Conservation (phyloP, 2,329 filamentous ascomycete genomes). For the Exophiala aquamarina region DNA sequence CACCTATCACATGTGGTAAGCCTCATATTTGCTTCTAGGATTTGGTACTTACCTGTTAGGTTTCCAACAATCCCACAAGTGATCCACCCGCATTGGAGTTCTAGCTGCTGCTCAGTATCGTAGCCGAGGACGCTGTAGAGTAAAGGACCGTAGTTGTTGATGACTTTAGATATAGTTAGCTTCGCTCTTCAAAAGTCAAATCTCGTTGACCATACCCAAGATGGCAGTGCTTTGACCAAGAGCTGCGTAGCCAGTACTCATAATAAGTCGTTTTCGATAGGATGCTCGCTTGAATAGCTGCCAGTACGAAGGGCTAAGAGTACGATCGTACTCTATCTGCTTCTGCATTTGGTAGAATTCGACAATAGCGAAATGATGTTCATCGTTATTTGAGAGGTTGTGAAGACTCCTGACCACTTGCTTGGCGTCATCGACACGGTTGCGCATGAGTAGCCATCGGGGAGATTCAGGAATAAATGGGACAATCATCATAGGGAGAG, state of each 20-base stretch:
- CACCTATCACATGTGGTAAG: conserved; percentile 1
- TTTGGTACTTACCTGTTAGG: conserved; percentile 4
- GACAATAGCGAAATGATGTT: conserved; percentile 12
- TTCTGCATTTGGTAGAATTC: conserved; percentile 21
- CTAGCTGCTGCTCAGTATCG: conserved; percentile 13
- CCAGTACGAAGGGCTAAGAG: conserved; percentile 7
- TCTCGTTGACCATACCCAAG: neutral
- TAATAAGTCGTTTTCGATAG: conserved; percentile 8
- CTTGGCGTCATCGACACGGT: conserved; percentile 24
- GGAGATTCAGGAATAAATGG: conserved; percentile 30
- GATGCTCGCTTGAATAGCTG: conserved; percentile 13
- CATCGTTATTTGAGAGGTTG: conserved; percentile 11
- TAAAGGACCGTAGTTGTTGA: conserved; percentile 15
- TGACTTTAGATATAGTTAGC: neutral
- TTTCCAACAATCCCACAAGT: conserved; percentile 8
- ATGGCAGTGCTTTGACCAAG: conserved; percentile 10
- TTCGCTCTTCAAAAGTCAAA: neutral
- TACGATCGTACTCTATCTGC: conserved; percentile 14
- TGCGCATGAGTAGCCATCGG: conserved; percentile 29
- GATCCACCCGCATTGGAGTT: conserved; percentile 13
- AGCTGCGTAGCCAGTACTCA: conserved; percentile 7
- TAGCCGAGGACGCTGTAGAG: conserved; percentile 17
- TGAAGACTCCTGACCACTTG: conserved; percentile 23
- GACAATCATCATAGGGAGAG: conserved; percentile 6
- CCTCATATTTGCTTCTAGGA: neutral